Evolutionary conservation across 306 rosid species (phyloP).

Genomic region (Trichosanthes cucumerina): DNA sequence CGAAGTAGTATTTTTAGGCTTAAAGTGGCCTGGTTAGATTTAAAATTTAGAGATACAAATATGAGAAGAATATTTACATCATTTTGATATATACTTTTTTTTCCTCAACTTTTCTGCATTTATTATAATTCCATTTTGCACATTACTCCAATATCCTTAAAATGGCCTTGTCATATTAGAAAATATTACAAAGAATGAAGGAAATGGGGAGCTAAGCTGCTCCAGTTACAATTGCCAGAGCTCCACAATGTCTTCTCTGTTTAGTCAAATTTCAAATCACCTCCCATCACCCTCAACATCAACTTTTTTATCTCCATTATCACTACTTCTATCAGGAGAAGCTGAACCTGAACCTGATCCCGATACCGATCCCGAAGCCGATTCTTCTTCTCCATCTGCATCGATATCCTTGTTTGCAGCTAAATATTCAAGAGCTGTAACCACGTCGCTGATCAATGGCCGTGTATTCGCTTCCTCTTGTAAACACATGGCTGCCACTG

Average conservation of each 20-base stretch:
- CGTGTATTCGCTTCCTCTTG: conserved; percentile 63
- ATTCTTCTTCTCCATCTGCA: conserved; percentile 6
- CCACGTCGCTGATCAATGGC: conserved; percentile 79
- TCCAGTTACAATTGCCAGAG: background rate
- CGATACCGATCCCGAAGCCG: background rate
- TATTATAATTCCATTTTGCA: background rate
- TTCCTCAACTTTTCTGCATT: background rate
- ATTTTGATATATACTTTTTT: background rate
- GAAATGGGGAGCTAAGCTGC: background rate
- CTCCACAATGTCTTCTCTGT: background rate
- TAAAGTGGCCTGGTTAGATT: too few relatives aligned
- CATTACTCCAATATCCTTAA: conserved; percentile 3
- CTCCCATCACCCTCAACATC: background rate
- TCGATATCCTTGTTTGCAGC: conserved; percentile 20
- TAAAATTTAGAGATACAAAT: background rate
- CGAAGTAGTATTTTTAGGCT: too few relatives aligned
- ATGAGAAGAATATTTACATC: background rate
- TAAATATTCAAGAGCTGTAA: conserved; percentile 58
- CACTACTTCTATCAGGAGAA: conserved; percentile 16
- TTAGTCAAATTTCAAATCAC: background rate
- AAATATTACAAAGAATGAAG: background rate
- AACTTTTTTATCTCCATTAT: conserved; percentile 12
- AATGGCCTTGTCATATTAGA: background rate
- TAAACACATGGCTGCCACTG: conserved; percentile 91
- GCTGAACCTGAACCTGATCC: background rate